Evolutionary conservation across 2,329 filamentous ascomycete species (phyloP), one percentile per base, ranked within the genome.

Genomic region (Stachybotrys chlorohalonatus): DNA sequence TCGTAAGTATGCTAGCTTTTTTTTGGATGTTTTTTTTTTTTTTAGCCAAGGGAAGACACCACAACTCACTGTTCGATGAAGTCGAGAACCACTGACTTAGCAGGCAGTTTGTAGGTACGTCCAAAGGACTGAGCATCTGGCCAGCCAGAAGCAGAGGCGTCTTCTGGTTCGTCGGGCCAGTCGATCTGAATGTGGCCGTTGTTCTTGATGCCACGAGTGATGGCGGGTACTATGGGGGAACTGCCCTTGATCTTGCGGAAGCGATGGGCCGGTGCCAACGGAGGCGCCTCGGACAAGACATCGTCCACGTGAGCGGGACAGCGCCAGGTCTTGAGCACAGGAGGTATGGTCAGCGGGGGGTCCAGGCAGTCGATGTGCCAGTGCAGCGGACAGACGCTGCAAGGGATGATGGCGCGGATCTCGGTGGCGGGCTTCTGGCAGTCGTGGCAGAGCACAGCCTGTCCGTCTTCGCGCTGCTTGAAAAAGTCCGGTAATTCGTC

Each of bases 301-400:
- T 93, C 85, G 53, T 94, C 89, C 47, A 87, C 78, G 67, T 99
- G 94, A 59, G 88, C 84, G 52, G 93, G 93, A 66, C 94, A 99
- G 70, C 85, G 87, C 90, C 91, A 99, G 54, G 85, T 87, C 64
- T 86, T 84, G 52, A 86, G 77, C 52, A 84, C 80, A 11, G 92
- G 92, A 46, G 90, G 88, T 54, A 88, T 84, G 39, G 91, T 84
- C 65, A 92, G 74, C 39, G 93, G 92, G 31, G 90, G 89, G 66
- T 95, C 86, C 15, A 95, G 75, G 71, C 94, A 99, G 70, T 97
- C 93, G 52, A 96, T 77, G 73, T 99, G 94, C 88, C 92, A 99
- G 65, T 86, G 81, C 39, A 90, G 79, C 11, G 82, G 78, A 71
- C 93, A 99, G 64, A 81, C 83, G 69, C 91, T 91, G 74, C 93